phyloP scores from a whole-genome alignment of 2,329 filamentous ascomycete species.

The Onygena corvina region DNA sequence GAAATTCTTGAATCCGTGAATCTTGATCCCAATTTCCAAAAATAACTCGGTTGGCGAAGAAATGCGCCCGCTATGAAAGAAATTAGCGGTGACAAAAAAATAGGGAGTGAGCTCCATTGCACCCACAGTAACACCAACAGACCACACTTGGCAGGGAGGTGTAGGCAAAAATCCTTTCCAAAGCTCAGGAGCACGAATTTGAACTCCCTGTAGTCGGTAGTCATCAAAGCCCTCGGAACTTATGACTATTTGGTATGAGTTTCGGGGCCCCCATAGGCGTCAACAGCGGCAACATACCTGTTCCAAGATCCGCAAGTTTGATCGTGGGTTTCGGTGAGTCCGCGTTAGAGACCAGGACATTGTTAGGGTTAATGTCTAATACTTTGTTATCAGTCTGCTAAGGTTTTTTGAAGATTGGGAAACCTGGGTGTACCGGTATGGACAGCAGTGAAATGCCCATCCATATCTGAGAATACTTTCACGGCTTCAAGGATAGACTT shows the following conservation, averaged over 20 bases:
- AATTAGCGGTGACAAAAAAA: slow-evolving; percentile 6
- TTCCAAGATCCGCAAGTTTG: slow-evolving; percentile 12
- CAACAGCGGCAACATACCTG: background rate
- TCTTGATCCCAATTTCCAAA: slow-evolving; percentile 11
- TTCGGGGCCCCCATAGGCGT: background rate
- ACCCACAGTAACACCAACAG: slow-evolving; percentile 14
- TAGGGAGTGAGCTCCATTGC: too few species aligned
- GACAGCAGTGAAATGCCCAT: slow-evolving; percentile 11
- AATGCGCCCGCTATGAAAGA: slow-evolving; percentile 10
- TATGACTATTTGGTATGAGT: slow-evolving; percentile 9
- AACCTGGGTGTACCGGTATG: slow-evolving; percentile 9
- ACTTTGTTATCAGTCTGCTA: background rate
- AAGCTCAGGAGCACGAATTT: slow-evolving; percentile 14
- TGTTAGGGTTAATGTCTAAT: slow-evolving; percentile 13
- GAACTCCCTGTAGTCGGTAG: slow-evolving; percentile 8
- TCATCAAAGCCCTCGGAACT: background rate
- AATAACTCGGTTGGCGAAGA: slow-evolving; percentile 7
- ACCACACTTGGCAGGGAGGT: slow-evolving; percentile 14
- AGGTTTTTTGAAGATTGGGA: background rate
- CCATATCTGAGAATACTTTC: slow-evolving; percentile 12
- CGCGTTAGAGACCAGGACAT: slow-evolving; percentile 12
- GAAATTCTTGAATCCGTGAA: background rate
- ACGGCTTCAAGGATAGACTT: slow-evolving; percentile 12
- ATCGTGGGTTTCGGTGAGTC: slow-evolving; percentile 7
- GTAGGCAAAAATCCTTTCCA: slow-evolving; percentile 11